These are phyloP conservation scores for Mortierella sp. DNA, from an alignment of 371 early-diverging fungal species.

Conservation along the genomic window DNA sequence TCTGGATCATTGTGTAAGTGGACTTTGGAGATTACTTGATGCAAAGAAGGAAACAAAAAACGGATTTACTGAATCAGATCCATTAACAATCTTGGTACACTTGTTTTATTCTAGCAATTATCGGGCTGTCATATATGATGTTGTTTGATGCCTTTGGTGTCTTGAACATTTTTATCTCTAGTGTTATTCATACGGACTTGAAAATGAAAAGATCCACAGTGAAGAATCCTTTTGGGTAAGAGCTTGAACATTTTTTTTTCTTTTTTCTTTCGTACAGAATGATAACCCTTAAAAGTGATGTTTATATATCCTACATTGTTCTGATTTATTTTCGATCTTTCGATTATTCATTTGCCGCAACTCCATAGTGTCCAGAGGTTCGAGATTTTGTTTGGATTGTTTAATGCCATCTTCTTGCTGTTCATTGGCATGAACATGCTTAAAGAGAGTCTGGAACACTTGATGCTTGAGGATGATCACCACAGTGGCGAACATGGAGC, in stretches of 20 bases:
- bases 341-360: not conserved
- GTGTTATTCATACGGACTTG: constrained; percentile 61
- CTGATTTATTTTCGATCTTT: not conserved
- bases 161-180: constrained; percentile 67
- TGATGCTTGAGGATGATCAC: constrained; percentile 65
- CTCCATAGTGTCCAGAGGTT: constrained; percentile 59
- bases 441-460: constrained; percentile 76
- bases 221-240: constrained; percentile 73
- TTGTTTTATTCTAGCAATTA: constrained; percentile 57
- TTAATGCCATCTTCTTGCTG: constrained; percentile 68
- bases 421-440: constrained; percentile 77
- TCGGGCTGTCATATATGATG: constrained; percentile 67
- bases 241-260: too few species aligned
- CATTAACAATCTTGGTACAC: not conserved
- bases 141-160: constrained; percentile 77
- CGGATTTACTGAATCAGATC: not conserved
- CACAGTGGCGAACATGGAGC: constrained; percentile 59
- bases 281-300: not conserved
- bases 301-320: not conserved
- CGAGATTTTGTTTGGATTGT: constrained; percentile 72
- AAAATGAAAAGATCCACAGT: constrained; percentile 63
- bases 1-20: constrained; percentile 65
- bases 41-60: not conserved
- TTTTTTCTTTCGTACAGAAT: too few species aligned
- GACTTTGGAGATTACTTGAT: too few species aligned